Percentiles rank a stretch among this genome's conserved stretches.
Evolutionary conservation across 2,329 filamentous ascomycete genomes (phyloP).

Genomic region (Colletotrichum melonis): DNA sequence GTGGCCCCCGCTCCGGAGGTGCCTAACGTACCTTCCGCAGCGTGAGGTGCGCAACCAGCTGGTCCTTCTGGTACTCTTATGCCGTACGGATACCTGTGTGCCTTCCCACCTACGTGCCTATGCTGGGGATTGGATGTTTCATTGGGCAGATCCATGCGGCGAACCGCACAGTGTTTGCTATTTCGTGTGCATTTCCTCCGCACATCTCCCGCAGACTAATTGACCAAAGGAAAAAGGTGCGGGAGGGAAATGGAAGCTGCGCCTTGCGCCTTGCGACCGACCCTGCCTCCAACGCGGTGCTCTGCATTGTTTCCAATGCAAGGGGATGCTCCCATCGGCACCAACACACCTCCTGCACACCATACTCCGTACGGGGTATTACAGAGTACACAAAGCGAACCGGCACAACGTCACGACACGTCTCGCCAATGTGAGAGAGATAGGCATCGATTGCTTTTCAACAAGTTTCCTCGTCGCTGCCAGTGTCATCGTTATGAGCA

Average conservation of each 20-base stretch:
- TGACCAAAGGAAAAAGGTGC: not conserved
- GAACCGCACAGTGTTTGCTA: slow-evolving; percentile 30
- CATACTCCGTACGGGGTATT: not conserved
- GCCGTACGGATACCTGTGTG: no score
- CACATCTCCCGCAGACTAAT: not conserved
- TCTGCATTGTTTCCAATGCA: slow-evolving; percentile 11
- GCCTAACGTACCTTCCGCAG: slow-evolving; percentile 3
- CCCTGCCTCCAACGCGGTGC: slow-evolving; percentile 9
- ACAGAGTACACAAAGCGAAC: not conserved
- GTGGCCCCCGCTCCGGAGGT: not conserved
- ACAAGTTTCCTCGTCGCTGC: not conserved
- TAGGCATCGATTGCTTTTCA: not conserved
- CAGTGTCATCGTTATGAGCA: not conserved
- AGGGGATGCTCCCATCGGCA: slow-evolving; percentile 2
- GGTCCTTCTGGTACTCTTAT: not conserved
- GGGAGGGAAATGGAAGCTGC: not conserved
- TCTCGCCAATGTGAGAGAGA: not conserved
- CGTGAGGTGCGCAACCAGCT: slow-evolving; percentile 7
- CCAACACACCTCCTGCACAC: not conserved
- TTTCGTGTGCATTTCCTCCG: not conserved
- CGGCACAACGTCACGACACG: not conserved
- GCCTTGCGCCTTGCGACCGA: not conserved
- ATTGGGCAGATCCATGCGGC: slow-evolving; percentile 20
- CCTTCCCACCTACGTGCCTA: no score
- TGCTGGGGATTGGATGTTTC: slow-evolving; percentile 11